Evolutionary conservation across 2,329 filamentous ascomycete genomes (phyloP).

Genomic region (Cladosporium phlei): DNA sequence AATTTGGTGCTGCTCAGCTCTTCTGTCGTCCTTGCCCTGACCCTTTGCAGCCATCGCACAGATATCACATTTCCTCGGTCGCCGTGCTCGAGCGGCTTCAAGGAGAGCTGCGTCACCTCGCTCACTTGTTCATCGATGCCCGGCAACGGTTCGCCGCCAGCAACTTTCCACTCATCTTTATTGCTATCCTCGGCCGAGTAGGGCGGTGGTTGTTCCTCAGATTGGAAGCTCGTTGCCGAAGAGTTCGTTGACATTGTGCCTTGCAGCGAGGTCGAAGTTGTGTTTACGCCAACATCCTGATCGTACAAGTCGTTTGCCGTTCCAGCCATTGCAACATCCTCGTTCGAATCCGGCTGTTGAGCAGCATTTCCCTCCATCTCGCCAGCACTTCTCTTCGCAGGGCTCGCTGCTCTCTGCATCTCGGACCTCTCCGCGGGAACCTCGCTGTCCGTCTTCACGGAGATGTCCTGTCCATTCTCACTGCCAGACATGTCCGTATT

Average conservation of each 20-base stretch:
- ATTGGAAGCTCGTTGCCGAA: constrained; percentile 21
- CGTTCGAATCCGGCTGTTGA: constrained; percentile 14
- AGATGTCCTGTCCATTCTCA: constrained; percentile 21
- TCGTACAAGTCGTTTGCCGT: constrained; percentile 11
- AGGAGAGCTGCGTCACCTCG: constrained; percentile 60
- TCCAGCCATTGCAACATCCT: constrained; percentile 14
- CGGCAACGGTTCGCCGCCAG: not conserved
- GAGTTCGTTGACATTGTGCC: constrained; percentile 17
- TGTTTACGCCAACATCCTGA: constrained; percentile 13
- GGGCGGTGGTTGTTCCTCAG: constrained; percentile 17
- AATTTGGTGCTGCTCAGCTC: constrained; percentile 51
- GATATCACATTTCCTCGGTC: constrained; percentile 75
- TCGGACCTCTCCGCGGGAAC: constrained; percentile 23
- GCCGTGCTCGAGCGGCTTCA: constrained; percentile 60
- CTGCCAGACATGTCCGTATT: constrained; percentile 40
- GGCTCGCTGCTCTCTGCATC: constrained; percentile 27
- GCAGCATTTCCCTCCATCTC: constrained; percentile 45
- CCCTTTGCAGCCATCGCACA: constrained; percentile 69
- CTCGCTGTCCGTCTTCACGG: constrained; percentile 17
- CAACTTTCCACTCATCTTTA: not conserved
- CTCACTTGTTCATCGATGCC: constrained; percentile 63
- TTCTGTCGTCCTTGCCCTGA: constrained; percentile 62
- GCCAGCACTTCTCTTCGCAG: constrained; percentile 52
- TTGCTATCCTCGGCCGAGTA: constrained; percentile 23
- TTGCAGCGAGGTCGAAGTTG: constrained; percentile 9